Evolutionary conservation across 805 yeast species (phyloP).

Genomic region (Teunomyces kruisii): DNA sequence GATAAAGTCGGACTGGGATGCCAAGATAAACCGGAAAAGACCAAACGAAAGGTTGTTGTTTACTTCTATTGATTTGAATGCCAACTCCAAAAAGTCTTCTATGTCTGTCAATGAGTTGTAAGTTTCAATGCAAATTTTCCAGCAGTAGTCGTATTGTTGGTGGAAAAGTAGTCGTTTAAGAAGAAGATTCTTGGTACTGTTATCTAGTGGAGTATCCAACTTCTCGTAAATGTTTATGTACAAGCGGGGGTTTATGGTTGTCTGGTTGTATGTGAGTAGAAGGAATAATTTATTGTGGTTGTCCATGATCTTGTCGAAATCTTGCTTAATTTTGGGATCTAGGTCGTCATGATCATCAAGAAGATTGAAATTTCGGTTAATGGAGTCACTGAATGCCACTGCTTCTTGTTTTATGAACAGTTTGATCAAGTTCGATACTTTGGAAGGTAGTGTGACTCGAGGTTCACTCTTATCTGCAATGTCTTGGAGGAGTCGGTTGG

Average conservation of each 20-base stretch:
- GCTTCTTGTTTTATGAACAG: slow-evolving; percentile 12
- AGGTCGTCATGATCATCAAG: slow-evolving; percentile 1
- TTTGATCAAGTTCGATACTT: slow-evolving; percentile 9
- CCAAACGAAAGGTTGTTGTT: slow-evolving; percentile 25
- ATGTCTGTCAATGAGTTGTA: slow-evolving; percentile 32
- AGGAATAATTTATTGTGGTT: slow-evolving; percentile 26
- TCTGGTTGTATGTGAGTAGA: slow-evolving; percentile 33
- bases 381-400: slow-evolving; percentile 8
- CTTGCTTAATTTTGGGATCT: slow-evolving; percentile 14
- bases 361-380: slow-evolving; percentile 7
- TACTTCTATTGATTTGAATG: slow-evolving; percentile 17
- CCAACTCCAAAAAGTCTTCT: slow-evolving; percentile 34
- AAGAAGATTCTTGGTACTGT: slow-evolving; percentile 19
- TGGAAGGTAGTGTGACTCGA: slow-evolving; percentile 3
- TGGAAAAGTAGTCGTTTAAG: slow-evolving; percentile 32
- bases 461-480: background rate
- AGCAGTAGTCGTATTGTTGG: slow-evolving; percentile 27
- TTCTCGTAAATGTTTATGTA: slow-evolving; percentile 20
- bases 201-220: slow-evolving; percentile 18
- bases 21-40: slow-evolving; percentile 22
- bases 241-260: slow-evolving; percentile 27
- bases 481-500: background rate
- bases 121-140: slow-evolving; percentile 28
- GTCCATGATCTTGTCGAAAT: slow-evolving; percentile 26
- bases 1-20: slow-evolving; percentile 13